phyloP scores from a whole-genome alignment of 2,329 filamentous ascomycete genomes.

The Aureobasidium sp. region DNA sequence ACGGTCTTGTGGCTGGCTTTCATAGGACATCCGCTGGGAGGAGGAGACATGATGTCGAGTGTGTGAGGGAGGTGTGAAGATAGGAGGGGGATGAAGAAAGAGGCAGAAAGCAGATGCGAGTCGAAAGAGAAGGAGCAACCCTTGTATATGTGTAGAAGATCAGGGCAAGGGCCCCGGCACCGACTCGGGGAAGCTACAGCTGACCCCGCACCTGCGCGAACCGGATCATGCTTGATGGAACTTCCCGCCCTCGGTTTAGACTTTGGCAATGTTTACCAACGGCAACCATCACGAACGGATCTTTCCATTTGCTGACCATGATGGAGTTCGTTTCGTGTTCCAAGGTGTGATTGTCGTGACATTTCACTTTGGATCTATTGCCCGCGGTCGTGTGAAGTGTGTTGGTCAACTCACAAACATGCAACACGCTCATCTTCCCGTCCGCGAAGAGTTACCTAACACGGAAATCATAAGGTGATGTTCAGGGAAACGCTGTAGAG shows the following conservation, averaged over 20 bases:
- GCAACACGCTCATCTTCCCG: neutral
- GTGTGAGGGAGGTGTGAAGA: neutral
- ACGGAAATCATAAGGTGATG: neutral
- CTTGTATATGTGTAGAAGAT: neutral
- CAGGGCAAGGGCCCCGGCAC: neutral
- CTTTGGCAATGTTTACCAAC: neutral
- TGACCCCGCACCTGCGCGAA: neutral
- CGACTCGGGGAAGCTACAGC: neutral
- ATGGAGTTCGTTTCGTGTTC: neutral
- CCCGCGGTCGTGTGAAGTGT: too few species aligned
- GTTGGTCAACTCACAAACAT: too few species aligned
- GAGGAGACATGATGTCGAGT: conserved; percentile 17
- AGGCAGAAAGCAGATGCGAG: neutral
- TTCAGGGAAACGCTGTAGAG: neutral
- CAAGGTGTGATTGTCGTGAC: neutral
- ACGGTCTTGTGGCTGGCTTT: conserved; percentile 17
- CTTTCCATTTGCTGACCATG: conserved; percentile 3
- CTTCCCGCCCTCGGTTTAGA: conserved; percentile 6
- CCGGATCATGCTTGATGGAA: neutral
- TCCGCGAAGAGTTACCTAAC: neutral
- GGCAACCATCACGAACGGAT: neutral
- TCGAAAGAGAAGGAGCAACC: neutral
- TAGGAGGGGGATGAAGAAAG: neutral
- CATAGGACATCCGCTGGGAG: conserved; percentile 23
- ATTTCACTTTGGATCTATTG: too few species aligned